Evolutionary conservation across 192 early-diverging fungal genomes (phyloP).

Genomic region (Backusella luteola): DNA sequence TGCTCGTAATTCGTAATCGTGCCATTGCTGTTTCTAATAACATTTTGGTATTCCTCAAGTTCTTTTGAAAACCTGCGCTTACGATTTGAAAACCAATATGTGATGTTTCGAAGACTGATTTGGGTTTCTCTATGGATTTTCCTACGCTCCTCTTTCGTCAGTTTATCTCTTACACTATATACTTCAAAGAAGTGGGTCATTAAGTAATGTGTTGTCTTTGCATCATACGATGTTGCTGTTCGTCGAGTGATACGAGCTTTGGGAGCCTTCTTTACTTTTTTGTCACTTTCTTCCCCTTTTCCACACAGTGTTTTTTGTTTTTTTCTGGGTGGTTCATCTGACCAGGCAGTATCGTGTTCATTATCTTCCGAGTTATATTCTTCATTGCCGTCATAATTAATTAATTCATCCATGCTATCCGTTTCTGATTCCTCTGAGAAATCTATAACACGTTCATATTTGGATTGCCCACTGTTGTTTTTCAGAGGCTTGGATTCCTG

Average conservation of each 20-base stretch:
- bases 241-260: not conserved
- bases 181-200: slow-evolving; percentile 26
- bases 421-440: not conserved
- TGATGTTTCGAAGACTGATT: slow-evolving; percentile 29
- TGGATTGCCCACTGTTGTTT: not conserved
- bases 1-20: slow-evolving; percentile 13
- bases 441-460: not conserved
- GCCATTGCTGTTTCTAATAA: not conserved
- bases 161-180: slow-evolving; percentile 27
- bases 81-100: slow-evolving; percentile 40
- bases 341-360: not conserved
- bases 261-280: not conserved
- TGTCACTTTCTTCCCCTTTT: not conserved
- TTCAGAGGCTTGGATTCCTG: not conserved
- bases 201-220: slow-evolving; percentile 20
- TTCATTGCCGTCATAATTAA: not conserved
- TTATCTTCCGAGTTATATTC: not conserved
- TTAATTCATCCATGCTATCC: not conserved
- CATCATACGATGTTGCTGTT: slow-evolving; percentile 30
- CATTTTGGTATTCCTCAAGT: slow-evolving; percentile 10
- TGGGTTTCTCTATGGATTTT: slow-evolving; percentile 17
- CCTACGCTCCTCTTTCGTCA: slow-evolving; percentile 28
- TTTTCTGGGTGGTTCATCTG: not conserved
- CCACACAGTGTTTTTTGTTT: not conserved
- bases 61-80: slow-evolving; percentile 26